phyloP scores from a whole-genome alignment of 495 filamentous ascomycete genomes.

The Penicillium waksmanii region DNA sequence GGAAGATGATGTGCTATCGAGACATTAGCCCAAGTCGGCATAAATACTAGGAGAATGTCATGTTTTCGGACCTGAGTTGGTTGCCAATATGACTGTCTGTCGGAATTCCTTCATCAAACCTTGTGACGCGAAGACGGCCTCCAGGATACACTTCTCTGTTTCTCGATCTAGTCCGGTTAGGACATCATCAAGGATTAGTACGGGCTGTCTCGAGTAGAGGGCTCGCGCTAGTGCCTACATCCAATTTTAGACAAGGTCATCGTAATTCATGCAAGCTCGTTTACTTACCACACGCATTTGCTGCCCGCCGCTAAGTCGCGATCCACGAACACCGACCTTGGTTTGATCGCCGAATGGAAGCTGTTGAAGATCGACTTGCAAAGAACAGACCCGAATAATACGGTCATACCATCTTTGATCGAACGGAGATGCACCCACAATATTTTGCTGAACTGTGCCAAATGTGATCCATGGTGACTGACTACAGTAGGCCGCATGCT shows the following conservation, averaged over 20 bases:
- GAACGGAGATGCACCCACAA: slow-evolving; percentile 67
- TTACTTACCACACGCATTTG: slow-evolving; percentile 56
- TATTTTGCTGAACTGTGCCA: slow-evolving; percentile 78
- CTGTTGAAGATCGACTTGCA: slow-evolving; percentile 61
- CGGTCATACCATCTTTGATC: slow-evolving; percentile 58
- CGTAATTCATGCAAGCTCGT: neutral
- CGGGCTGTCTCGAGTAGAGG: slow-evolving; percentile 55
- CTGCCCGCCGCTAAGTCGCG: slow-evolving; percentile 70
- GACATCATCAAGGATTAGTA: slow-evolving; percentile 57
- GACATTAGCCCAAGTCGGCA: neutral
- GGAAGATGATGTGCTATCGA: slow-evolving; percentile 25
- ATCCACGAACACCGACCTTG: slow-evolving; percentile 64
- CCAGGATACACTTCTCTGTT: slow-evolving; percentile 38
- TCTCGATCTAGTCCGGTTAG: slow-evolving; percentile 57
- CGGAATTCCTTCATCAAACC: slow-evolving; percentile 27
- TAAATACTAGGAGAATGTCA: neutral
- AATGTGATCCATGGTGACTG: slow-evolving; percentile 82
- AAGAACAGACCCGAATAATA: slow-evolving; percentile 60
- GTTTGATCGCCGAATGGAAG: slow-evolving; percentile 64
- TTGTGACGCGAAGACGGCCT: slow-evolving; percentile 29
- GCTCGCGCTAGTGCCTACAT: slow-evolving; percentile 51
- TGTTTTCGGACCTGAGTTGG: slow-evolving; percentile 32
- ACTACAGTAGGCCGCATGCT: slow-evolving; percentile 70
- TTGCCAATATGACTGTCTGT: slow-evolving; percentile 33
- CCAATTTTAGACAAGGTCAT: neutral